phyloP scores from a whole-genome alignment of 768 basidiomycete species.

The Tricholoma hemisulphureum region DNA sequence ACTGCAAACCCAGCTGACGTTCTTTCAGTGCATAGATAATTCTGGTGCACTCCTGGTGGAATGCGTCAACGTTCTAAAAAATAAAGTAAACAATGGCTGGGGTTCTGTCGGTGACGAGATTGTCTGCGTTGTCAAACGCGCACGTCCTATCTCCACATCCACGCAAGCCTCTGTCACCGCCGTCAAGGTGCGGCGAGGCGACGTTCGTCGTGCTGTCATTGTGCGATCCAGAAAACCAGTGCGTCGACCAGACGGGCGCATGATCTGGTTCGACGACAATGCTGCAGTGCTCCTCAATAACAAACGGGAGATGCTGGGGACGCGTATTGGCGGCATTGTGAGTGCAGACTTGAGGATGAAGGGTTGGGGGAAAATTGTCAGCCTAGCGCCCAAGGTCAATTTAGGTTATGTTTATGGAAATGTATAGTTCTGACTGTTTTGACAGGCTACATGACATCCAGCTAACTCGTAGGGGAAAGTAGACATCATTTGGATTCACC shows the following conservation, averaged over 20 bases:
- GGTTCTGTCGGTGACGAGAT: conserved; percentile 94
- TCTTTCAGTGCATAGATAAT: conserved; percentile 88
- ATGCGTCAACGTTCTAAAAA: conserved; percentile 94
- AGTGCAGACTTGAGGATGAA: conserved; percentile 87
- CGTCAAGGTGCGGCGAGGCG: conserved; percentile 88
- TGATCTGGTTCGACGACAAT: conserved; percentile 93
- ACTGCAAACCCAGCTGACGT: not conserved
- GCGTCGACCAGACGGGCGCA: conserved; percentile 82
- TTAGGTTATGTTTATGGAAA: not conserved
- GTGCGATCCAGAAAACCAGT: conserved; percentile 90
- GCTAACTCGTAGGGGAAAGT: not conserved
- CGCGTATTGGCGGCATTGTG: conserved; percentile 91
- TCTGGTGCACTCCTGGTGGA: conserved; percentile 93
- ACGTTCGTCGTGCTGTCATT: conserved; percentile 93
- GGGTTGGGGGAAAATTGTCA: conserved; percentile 93
- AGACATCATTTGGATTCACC: not conserved
- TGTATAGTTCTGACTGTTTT: not conserved
- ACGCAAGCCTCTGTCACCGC: conserved; percentile 69
- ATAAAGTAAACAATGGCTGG: conserved; percentile 94
- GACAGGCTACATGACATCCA: not conserved
- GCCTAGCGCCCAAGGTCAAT: conserved; percentile 85
- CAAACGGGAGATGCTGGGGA: conserved; percentile 94
- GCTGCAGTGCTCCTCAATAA: conserved; percentile 92
- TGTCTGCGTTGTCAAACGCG: conserved; percentile 91
- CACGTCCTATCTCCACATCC: conserved; percentile 74